These are phyloP conservation scores for Monilinia polystroma DNA, from an alignment of 2,329 filamentous ascomycete species.

Conservation along the genomic window DNA sequence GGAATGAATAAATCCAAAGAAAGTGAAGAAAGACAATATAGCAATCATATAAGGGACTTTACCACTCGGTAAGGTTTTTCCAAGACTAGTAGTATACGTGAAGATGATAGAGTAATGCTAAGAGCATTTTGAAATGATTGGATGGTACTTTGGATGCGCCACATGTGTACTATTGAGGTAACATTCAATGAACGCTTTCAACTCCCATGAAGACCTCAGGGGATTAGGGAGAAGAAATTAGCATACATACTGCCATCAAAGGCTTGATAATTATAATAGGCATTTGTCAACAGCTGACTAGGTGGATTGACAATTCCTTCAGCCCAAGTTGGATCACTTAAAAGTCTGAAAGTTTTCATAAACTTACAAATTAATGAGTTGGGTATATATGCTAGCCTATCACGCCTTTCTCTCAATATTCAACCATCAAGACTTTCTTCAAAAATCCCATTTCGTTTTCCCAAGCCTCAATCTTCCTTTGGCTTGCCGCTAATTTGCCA, in stretches of 20 bases:
- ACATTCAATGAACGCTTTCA: not conserved
- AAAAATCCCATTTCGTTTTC: slow-evolving; percentile 69
- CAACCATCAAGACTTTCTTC: slow-evolving; percentile 66
- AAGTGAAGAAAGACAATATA: not conserved
- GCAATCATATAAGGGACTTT: no score
- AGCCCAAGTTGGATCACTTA: not conserved
- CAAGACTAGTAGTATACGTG: not conserved
- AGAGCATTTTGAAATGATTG: not conserved
- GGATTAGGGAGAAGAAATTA: not conserved
- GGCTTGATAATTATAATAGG: not conserved
- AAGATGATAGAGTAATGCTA: not conserved
- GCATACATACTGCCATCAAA: no score
- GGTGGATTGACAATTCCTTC: rapidly evolving
- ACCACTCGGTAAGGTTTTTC: not conserved
- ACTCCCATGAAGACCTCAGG: not conserved
- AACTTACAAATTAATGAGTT: slow-evolving; percentile 23
- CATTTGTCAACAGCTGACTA: not conserved
- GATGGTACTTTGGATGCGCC: no score
- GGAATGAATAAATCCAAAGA: not conserved
- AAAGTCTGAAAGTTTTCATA: not conserved
- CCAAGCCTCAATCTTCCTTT: slow-evolving; percentile 70
- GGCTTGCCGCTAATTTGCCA: slow-evolving; percentile 68
- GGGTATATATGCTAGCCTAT: slow-evolving; percentile 28
- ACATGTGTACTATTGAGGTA: not conserved
- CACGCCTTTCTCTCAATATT: slow-evolving; percentile 39